Conservation (phyloP, 1,139 yeast species). For the Nakaseomyces delphensis region DNA sequence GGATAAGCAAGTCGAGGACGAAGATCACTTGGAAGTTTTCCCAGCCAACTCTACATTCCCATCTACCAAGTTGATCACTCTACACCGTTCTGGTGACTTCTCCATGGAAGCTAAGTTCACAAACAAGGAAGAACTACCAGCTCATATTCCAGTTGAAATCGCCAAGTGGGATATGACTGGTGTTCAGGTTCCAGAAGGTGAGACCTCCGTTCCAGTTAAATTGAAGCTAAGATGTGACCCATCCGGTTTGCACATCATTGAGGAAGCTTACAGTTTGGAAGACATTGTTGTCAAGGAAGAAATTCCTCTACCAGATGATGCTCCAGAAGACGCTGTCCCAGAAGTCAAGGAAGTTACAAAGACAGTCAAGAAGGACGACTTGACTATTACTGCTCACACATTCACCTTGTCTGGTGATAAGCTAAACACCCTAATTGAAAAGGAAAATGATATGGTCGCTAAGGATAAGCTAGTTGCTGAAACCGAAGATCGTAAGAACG, state of each 20-base stretch:
- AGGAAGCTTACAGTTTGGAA: conserved; percentile 90
- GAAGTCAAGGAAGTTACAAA: conserved; percentile 87
- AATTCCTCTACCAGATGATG: conserved; percentile 49
- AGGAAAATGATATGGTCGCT: conserved; percentile 73
- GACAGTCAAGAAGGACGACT: conserved; percentile 83
- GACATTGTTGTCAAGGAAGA: conserved; percentile 87
- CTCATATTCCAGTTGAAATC: conserved; percentile 54
- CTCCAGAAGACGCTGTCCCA: conserved; percentile 63
- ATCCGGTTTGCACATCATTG: conserved; percentile 89
- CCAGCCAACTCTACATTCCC: conserved; percentile 91
- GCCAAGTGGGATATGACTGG: conserved; percentile 86
- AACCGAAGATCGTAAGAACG: conserved; percentile 98
- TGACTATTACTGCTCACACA: conserved; percentile 50
- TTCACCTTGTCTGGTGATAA: conserved; percentile 54
- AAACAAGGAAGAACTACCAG: conserved; percentile 61
- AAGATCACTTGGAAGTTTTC: conserved; percentile 92
- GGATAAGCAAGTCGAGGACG: conserved; percentile 86
- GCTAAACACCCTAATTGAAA: conserved; percentile 61
- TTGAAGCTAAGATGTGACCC: conserved; percentile 95
- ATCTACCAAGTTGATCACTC: conserved; percentile 87
- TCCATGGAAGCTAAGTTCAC: conserved; percentile 82
- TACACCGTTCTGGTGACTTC: conserved; percentile 87
- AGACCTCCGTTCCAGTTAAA: conserved; percentile 76
- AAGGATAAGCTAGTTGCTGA: conserved; percentile 96
- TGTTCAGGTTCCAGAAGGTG: conserved; percentile 69